phyloP scores from a whole-genome alignment of 2,329 filamentous ascomycete species.

The Coniella lustricola region DNA sequence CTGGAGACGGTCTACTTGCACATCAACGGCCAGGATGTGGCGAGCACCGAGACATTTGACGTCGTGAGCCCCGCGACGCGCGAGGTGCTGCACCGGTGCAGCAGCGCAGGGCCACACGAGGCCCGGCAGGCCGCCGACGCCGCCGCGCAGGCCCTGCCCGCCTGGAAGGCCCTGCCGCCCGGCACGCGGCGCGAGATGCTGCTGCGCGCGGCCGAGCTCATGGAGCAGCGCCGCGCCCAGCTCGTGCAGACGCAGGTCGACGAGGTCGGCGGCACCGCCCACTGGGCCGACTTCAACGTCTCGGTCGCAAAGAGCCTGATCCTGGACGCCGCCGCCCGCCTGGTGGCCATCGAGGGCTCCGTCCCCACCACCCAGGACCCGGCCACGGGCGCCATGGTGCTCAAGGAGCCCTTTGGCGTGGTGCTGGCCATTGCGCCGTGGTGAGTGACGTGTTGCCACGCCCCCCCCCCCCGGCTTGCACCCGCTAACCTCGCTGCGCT shows the following conservation, averaged over 20 bases:
- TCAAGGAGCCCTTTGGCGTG: constrained; percentile 73
- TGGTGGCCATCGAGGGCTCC: constrained; percentile 27
- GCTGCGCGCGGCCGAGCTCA: constrained; percentile 58
- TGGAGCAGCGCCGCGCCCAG: constrained; percentile 54
- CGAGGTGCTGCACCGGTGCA: constrained; percentile 23
- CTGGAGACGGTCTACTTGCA: constrained; percentile 24
- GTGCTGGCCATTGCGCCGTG: constrained; percentile 75
- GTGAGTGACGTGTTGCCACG: constrained; percentile 49
- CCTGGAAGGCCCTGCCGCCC: constrained; percentile 60
- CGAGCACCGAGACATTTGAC: constrained; percentile 20
- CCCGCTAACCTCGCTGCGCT: no score
- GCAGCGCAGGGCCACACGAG: constrained; percentile 22
- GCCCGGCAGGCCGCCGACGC: constrained; percentile 27
- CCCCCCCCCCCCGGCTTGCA: no score
- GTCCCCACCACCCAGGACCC: constrained; percentile 33
- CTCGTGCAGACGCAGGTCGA: constrained; percentile 49
- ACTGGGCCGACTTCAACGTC: constrained; percentile 38
- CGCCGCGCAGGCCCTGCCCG: constrained; percentile 60
- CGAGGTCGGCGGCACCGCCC: constrained; percentile 35
- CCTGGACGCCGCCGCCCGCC: constrained; percentile 35
- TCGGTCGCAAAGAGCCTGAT: constrained; percentile 29
- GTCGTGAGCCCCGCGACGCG: constrained; percentile 24
- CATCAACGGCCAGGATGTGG: constrained; percentile 26
- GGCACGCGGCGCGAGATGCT: constrained; percentile 61
- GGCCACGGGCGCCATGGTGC: constrained; percentile 53